A percentile compares a stretch with the other conserved stretches of the same genome.
Conservation (phyloP, 2,329 filamentous ascomycete genomes). For the Ophiostoma ulmi region DNA sequence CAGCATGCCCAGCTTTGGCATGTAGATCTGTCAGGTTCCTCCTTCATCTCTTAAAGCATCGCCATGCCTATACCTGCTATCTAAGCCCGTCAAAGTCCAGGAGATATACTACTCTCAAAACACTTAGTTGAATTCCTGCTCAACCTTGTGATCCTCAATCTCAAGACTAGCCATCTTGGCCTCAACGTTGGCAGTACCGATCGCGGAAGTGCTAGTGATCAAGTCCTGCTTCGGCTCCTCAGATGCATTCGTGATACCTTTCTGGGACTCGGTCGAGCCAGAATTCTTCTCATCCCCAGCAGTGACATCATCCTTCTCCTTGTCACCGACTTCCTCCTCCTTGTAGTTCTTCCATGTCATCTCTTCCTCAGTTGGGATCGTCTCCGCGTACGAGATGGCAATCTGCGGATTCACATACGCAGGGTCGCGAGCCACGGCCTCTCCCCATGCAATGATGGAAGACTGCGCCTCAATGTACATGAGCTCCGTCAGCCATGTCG, state of each 20-base stretch:
- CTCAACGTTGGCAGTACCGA: neutral
- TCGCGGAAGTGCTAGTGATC: neutral
- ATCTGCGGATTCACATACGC: slow-evolving; percentile 31
- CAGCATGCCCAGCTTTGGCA: no score
- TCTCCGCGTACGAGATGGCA: slow-evolving; percentile 27
- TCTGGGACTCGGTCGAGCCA: neutral
- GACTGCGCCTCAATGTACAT: slow-evolving; percentile 49
- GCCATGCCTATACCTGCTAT: neutral
- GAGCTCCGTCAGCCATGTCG: slow-evolving; percentile 53
- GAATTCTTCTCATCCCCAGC: neutral
- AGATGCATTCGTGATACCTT: neutral
- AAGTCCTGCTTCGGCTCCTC: no score
- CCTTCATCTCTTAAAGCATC: no score
- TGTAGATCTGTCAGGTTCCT: no score
- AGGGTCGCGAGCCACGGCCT: slow-evolving; percentile 29
- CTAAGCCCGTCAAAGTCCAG: neutral
- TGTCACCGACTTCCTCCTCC: neutral
- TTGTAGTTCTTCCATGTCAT: slow-evolving; percentile 19
- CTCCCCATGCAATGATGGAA: slow-evolving; percentile 31
- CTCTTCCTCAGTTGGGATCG: neutral
- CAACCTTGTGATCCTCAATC: neutral
- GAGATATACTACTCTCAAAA: no score
- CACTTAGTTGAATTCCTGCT: neutral
- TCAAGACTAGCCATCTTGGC: neutral
- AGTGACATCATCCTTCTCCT: slow-evolving; percentile 6